Evolutionary conservation across 768 basidiomycete species (phyloP), one percentile per base, ranked within the genome.

Genomic region (Podaxis sp.): DNA sequence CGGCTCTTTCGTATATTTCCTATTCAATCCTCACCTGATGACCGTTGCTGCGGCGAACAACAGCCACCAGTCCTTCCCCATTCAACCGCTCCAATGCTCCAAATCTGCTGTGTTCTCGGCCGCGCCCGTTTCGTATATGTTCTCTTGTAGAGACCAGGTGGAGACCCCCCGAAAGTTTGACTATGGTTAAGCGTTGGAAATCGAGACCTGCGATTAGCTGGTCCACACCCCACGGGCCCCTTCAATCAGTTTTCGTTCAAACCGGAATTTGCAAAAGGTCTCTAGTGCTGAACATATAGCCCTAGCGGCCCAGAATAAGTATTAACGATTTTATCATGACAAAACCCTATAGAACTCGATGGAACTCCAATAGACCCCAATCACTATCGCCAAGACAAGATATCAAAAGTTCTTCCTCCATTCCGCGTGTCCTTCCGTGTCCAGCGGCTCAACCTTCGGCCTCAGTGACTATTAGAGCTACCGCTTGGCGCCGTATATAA

Each of bases 401-500:
- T 7, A 19, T 46, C 15, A 46, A 0, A n/a, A n/a, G 19, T 17
- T 46, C n/a, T 15, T 43, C 43, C 19, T 46, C 43, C 43, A 17
- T 19, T 46, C 9, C 43, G 17, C 19, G 17, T 19, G n/a, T 19
- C 43, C n/a, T 46, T n/a, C 43, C 43, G 43, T 8, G 19, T 46
- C n/a, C 43, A 17, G n/a, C 43, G 43, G 43, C 43, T 46, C 43
- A 46, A 46, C 43, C 19, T 33, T 33, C 2, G 33, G 33, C 43
- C n/a, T 33, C 41, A 29, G 2, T 37, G 27, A 37, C 13, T 8
- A 33, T 33, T 33, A 33, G 33, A 9, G 50, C 38, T 60, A 46
- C 33, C 27, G 52, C 52, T 40, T 61, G 4, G 25, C 29, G n/a
- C 59, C 51, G n/a, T 36, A 36, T 9, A 61, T 68, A 59, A 68